A percentile compares a stretch with the other conserved stretches of the same genome.
phyloP scores from a whole-genome alignment of 2,329 filamentous ascomycete genomes.

The Penicillium janthinellum region DNA sequence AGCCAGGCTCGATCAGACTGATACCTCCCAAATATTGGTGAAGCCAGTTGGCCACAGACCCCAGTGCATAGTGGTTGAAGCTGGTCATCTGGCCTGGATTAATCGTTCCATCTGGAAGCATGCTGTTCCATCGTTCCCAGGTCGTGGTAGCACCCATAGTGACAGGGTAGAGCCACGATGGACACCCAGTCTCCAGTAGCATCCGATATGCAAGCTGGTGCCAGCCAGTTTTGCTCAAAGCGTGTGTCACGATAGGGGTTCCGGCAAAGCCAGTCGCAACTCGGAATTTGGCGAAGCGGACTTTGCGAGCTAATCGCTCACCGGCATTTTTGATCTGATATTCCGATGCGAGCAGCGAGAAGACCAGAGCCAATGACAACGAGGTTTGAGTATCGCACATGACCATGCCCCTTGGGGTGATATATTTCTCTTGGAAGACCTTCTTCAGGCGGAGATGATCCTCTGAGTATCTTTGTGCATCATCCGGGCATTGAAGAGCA shows the following conservation, averaged over 20 bases:
- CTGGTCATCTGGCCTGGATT: slow-evolving; percentile 48
- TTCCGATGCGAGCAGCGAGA: slow-evolving; percentile 25
- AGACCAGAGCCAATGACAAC: slow-evolving; percentile 26
- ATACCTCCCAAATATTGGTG: slow-evolving; percentile 33
- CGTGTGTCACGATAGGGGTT: slow-evolving; percentile 31
- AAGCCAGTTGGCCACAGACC: slow-evolving; percentile 36
- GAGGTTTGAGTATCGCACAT: slow-evolving; percentile 38
- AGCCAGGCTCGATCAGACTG: slow-evolving; percentile 32
- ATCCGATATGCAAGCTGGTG: slow-evolving; percentile 41
- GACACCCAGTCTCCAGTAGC: slow-evolving; percentile 34
- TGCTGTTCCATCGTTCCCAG: slow-evolving; percentile 50
- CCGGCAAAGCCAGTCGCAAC: slow-evolving; percentile 42
- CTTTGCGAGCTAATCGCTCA: slow-evolving; percentile 2
- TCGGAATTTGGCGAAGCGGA: slow-evolving; percentile 31
- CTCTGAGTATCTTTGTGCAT: slow-evolving; percentile 24
- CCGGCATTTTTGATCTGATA: slow-evolving; percentile 16
- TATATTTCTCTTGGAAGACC: slow-evolving; percentile 35
- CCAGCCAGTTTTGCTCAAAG: slow-evolving; percentile 27
- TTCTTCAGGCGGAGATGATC: slow-evolving; percentile 21
- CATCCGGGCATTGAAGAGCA: slow-evolving; percentile 23
- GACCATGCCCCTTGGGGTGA: slow-evolving; percentile 31
- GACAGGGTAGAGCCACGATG: too few species aligned
- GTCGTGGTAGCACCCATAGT: slow-evolving; percentile 42
- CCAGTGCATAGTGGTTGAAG: slow-evolving; percentile 49
- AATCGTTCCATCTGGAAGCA: slow-evolving; percentile 41